Conservation (phyloP, 345 rosid genomes). For the Eucalyptus urophylla region DNA sequence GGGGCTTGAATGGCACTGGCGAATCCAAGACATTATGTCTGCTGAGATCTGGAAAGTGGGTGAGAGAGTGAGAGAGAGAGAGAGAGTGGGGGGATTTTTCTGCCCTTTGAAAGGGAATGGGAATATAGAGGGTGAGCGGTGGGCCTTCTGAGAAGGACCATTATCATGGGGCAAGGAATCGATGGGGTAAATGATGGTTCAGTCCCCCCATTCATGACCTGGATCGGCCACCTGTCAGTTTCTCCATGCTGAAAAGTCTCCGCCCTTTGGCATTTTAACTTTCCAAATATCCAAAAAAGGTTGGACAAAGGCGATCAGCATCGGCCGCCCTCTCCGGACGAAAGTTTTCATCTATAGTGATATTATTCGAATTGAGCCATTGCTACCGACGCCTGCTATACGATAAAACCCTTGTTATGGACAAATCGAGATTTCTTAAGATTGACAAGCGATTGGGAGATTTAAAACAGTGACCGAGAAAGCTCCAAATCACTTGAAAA, state of each 20-base stretch:
- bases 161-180: neutral
- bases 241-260: neutral
- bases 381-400: neutral
- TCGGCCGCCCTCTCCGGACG: neutral
- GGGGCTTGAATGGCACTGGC: neutral
- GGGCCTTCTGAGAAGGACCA: neutral
- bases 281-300: neutral
- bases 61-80: neutral
- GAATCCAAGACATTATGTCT: neutral
- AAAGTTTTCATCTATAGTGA: neutral
- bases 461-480: fast-evolving
- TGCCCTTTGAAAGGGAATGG: neutral
- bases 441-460: neutral
- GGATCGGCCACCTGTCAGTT: neutral
- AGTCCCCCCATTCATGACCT: neutral
- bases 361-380: neutral
- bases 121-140: neutral
- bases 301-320: neutral
- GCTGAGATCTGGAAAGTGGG: neutral
- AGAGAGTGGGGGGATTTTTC: neutral
- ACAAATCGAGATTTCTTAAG: neutral
- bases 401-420: neutral
- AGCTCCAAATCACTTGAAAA: neutral
- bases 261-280: neutral
- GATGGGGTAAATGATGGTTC: neutral